Evolutionary conservation across 495 filamentous ascomycete species (phyloP), one percentile per base, ranked within the genome.

Genomic region (Halenospora varia): DNA sequence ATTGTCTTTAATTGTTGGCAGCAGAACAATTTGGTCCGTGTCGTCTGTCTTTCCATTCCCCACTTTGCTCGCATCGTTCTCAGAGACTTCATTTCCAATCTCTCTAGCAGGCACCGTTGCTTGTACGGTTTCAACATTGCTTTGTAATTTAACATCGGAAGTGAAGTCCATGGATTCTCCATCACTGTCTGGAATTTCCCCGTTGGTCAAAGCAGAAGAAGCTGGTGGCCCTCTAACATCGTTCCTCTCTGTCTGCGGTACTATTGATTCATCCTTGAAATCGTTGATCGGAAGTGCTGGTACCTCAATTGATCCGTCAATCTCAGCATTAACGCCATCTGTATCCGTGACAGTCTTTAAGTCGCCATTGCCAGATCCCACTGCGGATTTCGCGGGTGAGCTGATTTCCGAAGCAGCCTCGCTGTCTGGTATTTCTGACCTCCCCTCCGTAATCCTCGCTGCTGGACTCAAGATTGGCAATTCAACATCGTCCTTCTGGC

Each of bases 141-240:
- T n/a, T n/a, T n/a, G n/a, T n/a, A n/a, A n/a, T n/a, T n/a, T n/a
- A n/a, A n/a, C n/a, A n/a, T n/a, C n/a, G n/a, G n/a, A n/a, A 29
- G 29, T 19, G 50, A 53, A 20, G 50, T 39, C n/a, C 22, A 53
- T 25, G 8, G 25, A 53, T 19, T 20, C 29, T 41, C 48, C 54
- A 49, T 56, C 54, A 19, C 54, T 56, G 22, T 56, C 54, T 24
- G 54, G 44, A 3, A 56, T 58, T 46, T 25, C 41, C 39, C 10
- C 51, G 3, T 22, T 39, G 6, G 18, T 52, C 23, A 47, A 25
- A 19, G 13, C 22, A 17, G 29, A 6, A 35, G 29, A 35, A 35
- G 13, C 13, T 35, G 29, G n/a, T n/a, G n/a, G n/a, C n/a, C n/a
- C n/a, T n/a, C n/a, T n/a, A n/a, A n/a, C n/a, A n/a, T n/a, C n/a